Base-by-base conservation (phyloP, 2,329 filamentous ascomycete species). In the Ophiostoma pallidulum region DNA sequence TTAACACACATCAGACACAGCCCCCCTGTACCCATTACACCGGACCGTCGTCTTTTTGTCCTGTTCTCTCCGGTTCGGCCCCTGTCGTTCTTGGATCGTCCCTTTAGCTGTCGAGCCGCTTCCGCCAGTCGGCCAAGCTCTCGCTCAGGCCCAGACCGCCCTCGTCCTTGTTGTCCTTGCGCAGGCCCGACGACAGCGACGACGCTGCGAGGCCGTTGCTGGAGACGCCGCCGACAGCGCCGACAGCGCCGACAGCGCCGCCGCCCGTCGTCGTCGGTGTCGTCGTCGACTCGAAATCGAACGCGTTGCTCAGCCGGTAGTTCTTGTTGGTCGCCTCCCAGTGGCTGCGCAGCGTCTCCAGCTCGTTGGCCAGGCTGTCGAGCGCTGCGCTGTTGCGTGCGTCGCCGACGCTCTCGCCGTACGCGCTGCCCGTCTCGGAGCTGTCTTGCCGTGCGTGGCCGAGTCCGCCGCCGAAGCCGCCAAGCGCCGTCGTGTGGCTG, bases 281-380 rank as follows among this genome's bases (percentile, higher is more conserved):
- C 40, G 41, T 47, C 49, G 29, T 29, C 29, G 47, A 20, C 48
- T 95, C 90, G 57, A 94, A 90, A 61, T 96, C 90, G 58, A 94
- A 94, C 44, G 85, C 81, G 59, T 84, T 90, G 65, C 87, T 94
- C 38, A 96, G 70, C 20, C 92, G 84, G 64, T 97, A 96, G 59
- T 87, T 94, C 66, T 94, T 92, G 68, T 91, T 96, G 12, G 89
- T 95, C 33, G 84, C 87, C 67, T 97, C 89, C 92, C 92, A 98
- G 59, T 96, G 90, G 45, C 74, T 86, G 45, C 91, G 80, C 41
- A 98, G 73, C 12, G 86, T 85, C 63, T 98, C 92, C 8, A 98
- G 79, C 68, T 98, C 92, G 53, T 80, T 88, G 10, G 92, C 91
- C 20, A 98, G 77, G 54, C 84, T 92, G 65, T 98, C 92, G 18